Evolutionary conservation across 2,329 filamentous ascomycete genomes (phyloP).

Genomic region (Mariannaea elegans): DNA sequence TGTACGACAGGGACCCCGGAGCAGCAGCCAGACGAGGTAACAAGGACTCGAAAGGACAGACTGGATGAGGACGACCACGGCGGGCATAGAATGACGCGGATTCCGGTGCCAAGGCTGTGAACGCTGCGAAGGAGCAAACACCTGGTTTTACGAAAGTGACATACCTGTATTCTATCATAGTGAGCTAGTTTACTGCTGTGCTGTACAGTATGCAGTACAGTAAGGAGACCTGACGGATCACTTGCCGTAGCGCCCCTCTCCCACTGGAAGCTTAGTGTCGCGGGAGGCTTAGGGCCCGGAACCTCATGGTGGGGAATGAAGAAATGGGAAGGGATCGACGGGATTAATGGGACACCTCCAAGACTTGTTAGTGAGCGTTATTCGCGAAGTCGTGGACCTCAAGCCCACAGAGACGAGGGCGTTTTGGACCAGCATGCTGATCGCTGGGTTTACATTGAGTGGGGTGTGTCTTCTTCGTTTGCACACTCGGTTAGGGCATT

Average conservation of each 20-base stretch:
- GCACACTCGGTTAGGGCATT: not conserved
- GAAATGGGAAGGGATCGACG: constrained; percentile 35
- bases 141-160: too few relatives aligned
- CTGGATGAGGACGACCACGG: not conserved
- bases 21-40: constrained; percentile 21
- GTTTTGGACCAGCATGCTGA: not conserved
- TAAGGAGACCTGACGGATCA: constrained; percentile 22
- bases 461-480: not conserved
- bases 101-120: too few relatives aligned
- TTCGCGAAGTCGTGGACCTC: not conserved
- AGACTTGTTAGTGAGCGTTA: too few relatives aligned
- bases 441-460: constrained; percentile 13
- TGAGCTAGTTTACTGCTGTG: too few relatives aligned
- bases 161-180: not conserved
- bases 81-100: not conserved
- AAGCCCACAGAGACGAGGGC: constrained; percentile 7
- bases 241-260: constrained; percentile 12
- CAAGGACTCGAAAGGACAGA: not conserved
- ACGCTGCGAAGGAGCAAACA: too few relatives aligned
- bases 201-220: too few relatives aligned
- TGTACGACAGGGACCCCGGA: constrained; percentile 27
- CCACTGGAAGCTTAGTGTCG: constrained; percentile 37
- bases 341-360: constrained; percentile 23
- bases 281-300: constrained; percentile 38
- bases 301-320: constrained; percentile 1